Evolutionary conservation across 169 alveolate species (phyloP).

Genomic region (Pseudocohnilembus persalinus): DNA sequence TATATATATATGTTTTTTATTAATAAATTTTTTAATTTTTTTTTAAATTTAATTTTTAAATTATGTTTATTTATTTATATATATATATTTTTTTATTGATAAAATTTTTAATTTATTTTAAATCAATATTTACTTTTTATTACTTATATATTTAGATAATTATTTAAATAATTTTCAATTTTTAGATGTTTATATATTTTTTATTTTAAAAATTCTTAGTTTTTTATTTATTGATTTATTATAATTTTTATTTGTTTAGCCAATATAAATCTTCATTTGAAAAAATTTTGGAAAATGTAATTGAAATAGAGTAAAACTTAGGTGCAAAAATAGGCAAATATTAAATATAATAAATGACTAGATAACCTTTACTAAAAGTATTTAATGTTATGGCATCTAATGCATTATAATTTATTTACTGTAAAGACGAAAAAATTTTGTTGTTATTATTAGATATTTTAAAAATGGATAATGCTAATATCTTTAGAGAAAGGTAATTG

Average conservation of each 20-base stretch:
- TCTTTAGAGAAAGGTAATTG: not conserved
- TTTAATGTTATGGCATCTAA: constrained; percentile 6
- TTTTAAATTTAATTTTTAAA: too few species aligned
- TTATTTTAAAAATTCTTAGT: not conserved
- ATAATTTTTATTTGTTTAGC: not conserved
- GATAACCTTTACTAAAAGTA: constrained; percentile 15
- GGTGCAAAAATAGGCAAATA: constrained; percentile 3
- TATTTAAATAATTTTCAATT: constrained; percentile 1
- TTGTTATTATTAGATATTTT: constrained; percentile 8
- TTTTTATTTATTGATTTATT: not conserved
- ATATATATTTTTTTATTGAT: too few species aligned
- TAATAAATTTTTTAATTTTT: too few species aligned
- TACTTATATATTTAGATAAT: too few species aligned
- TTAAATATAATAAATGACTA: constrained; percentile 7
- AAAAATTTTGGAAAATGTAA: constrained; percentile 4
- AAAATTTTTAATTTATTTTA: too few species aligned
- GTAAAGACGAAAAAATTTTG: constrained; percentile 5
- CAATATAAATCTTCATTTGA: constrained; percentile 3
- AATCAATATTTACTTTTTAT: too few species aligned
- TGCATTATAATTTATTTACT: not conserved
- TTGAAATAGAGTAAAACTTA: constrained; percentile 1
- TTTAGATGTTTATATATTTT: not conserved
- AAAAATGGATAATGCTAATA: constrained; percentile 6
- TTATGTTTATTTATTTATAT: too few species aligned
- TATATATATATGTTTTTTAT: too few species aligned